Evolutionary conservation across 139 green algal genomes (phyloP).

Genomic region (Chlorella sp.): DNA sequence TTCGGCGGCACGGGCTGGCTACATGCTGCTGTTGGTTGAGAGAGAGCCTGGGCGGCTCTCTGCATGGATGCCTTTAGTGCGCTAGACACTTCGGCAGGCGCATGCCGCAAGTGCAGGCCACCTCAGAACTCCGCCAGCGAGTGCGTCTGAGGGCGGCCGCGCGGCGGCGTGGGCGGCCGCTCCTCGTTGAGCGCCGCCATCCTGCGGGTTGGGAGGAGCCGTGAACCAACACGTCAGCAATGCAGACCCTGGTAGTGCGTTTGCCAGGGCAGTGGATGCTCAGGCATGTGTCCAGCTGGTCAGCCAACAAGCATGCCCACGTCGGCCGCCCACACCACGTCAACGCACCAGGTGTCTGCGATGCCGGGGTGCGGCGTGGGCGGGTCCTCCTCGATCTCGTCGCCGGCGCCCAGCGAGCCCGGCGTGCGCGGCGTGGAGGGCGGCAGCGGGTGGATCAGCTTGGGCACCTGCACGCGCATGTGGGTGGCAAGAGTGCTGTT

Average conservation of each 20-base stretch:
- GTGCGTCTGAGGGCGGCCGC: conserved; percentile 62
- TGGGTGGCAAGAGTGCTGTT: too few species aligned
- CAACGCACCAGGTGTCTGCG: conserved; percentile 46
- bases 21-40: neutral
- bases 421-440: conserved; percentile 77
- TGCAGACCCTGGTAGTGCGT: too few species aligned
- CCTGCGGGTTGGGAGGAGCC: conserved; percentile 53
- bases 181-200: conserved; percentile 89
- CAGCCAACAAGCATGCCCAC: too few species aligned
- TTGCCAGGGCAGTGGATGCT: conserved; percentile 15
- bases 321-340: too few species aligned
- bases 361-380: conserved; percentile 58
- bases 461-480: conserved; percentile 79
- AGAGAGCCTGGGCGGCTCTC: neutral
- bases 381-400: conserved; percentile 64
- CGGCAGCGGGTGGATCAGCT: conserved; percentile 99
- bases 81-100: too few species aligned
- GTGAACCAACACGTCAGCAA: too few species aligned
- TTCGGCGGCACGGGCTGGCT: neutral
- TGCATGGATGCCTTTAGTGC: too few species aligned
- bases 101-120: neutral
- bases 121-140: conserved; percentile 38
- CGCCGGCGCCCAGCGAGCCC: conserved; percentile 35
- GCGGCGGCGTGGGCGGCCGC: conserved; percentile 88
- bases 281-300: conserved; percentile 43